These are phyloP conservation scores for Penicillium canariense DNA, from an alignment of 495 filamentous ascomycete species.

Conservation along the genomic window DNA sequence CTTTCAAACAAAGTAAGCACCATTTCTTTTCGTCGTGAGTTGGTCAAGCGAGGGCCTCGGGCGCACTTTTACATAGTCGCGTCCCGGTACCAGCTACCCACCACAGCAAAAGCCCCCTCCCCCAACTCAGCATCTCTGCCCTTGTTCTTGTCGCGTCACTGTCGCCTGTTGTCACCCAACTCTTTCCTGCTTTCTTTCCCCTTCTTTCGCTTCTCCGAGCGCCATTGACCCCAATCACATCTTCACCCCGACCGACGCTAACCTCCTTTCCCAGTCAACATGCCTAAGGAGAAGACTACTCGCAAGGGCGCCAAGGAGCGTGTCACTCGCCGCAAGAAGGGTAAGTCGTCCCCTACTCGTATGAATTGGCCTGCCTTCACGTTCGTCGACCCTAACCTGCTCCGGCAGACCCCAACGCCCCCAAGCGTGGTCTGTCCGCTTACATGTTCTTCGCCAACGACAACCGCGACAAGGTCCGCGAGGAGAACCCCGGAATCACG, in stretches of 20 bases:
- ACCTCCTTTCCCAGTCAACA: slow-evolving; percentile 41
- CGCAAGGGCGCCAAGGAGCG: slow-evolving; percentile 52
- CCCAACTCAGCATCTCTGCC: background rate
- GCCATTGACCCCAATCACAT: background rate
- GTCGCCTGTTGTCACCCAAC: background rate
- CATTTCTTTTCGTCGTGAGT: background rate
- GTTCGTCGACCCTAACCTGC: slow-evolving; percentile 6
- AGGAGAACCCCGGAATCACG: slow-evolving; percentile 96
- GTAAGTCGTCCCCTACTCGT: slow-evolving; percentile 49
- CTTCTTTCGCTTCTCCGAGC: background rate
- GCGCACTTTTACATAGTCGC: slow-evolving; percentile 1
- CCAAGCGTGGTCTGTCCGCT: slow-evolving; percentile 97
- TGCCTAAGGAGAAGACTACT: slow-evolving; percentile 73
- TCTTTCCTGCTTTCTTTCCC: background rate
- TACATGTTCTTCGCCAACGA: slow-evolving; percentile 99
- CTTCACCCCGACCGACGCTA: background rate
- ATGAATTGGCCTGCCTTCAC: background rate
- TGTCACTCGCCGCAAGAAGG: slow-evolving; percentile 77
- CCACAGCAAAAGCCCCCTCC: background rate
- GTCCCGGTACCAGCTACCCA: background rate
- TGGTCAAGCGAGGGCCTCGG: background rate
- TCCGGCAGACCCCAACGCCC: slow-evolving; percentile 87
- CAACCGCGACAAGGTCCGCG: slow-evolving; percentile 94
- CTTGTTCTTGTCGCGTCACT: background rate
- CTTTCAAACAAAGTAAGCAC: background rate